Evolutionary conservation across 495 filamentous ascomycete species (phyloP), one percentile per base, ranked within the genome.

Genomic region (Tuber melanosporum): DNA sequence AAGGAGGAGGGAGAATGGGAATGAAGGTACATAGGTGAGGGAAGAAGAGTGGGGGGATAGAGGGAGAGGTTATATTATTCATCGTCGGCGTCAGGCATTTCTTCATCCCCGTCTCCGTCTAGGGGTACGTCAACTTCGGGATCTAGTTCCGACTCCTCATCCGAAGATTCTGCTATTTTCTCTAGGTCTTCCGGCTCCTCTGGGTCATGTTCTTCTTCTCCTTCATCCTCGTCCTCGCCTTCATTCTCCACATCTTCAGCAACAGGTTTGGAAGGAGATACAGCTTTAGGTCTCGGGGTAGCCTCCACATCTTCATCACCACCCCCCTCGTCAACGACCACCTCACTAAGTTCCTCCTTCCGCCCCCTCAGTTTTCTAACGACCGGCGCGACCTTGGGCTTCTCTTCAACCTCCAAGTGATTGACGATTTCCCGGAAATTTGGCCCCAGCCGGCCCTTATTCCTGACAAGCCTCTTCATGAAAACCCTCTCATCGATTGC

Each of bases 391-490:
- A 75, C 81, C 81, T 84, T 87, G 77, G 77, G 73, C 82, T 86
- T 79, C 88, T 88, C 45, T 85, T 85, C 78, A 3, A 91, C 89
- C 78, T 93, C 92, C 2, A 98, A 83, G 81, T 90, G 92, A 22
- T 87, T 89, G 20, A 97, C 84, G 10, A 96, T 90, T 78, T 93
- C 92, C 79, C 89, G 90, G 84, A 93, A 92, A 80, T 94, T 95
- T 7, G 85, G 84, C 0, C 94, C 93, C 12, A 97, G 85, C 77
- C 85, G 86, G 32, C 83, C 84, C 80, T 89, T 89, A 83, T 97
- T 94, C 76, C 90, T 86, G 47, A 88, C 84, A 20, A 98, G 86
- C 42, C 91, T 85, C 78, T 89, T 87, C 72, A 88, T 87, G 39
- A 94, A 86, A 1, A 88, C 89, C 2, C 84, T 87, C 22, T 87